These are phyloP conservation scores for Setaria viridis DNA, from an alignment of 202 grass and related monocot genomes.

Conservation along the genomic window DNA sequence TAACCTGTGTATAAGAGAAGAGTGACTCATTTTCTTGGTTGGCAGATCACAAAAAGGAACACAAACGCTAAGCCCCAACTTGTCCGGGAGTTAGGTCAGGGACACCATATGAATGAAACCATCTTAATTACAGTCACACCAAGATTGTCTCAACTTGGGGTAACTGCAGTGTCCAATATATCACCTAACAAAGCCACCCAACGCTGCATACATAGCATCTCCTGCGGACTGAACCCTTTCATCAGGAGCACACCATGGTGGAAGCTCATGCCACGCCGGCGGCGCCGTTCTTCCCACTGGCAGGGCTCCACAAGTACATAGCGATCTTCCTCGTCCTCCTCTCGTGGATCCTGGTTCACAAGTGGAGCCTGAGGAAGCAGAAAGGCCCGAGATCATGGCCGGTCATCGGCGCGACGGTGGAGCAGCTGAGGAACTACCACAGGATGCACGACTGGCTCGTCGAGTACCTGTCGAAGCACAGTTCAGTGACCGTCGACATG, in stretches of 20 bases:
- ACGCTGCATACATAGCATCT: conserved; percentile 50
- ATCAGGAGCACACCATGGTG: conserved; percentile 56
- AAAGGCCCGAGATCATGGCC: conserved; percentile 87
- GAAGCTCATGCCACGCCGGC: conserved; percentile 47
- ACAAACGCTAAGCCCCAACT: conserved; percentile 40
- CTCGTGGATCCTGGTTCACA: conserved; percentile 78
- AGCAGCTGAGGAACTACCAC: conserved; percentile 90
- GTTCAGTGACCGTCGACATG: conserved; percentile 81
- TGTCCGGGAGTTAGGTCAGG: conserved; percentile 59
- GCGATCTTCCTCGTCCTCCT: conserved; percentile 53
- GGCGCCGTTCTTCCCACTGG: conserved; percentile 33
- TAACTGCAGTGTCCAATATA: conserved; percentile 51
- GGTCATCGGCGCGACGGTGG: conserved; percentile 70
- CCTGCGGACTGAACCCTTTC: conserved; percentile 41
- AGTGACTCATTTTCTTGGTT: conserved; percentile 29
- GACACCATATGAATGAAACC: conserved; percentile 68
- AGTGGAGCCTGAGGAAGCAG: conserved; percentile 72
- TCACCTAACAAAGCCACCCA: conserved; percentile 51
- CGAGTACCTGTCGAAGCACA: conserved; percentile 62
- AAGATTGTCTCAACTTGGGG: conserved; percentile 61
- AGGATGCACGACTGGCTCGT: conserved; percentile 96
- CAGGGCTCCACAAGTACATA: conserved; percentile 57
- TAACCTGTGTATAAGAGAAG: neutral
- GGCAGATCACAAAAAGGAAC: conserved; percentile 50
- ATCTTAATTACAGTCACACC: conserved; percentile 73